Conservation (phyloP, 768 basidiomycete species). For the Obba rivulosa region DNA sequence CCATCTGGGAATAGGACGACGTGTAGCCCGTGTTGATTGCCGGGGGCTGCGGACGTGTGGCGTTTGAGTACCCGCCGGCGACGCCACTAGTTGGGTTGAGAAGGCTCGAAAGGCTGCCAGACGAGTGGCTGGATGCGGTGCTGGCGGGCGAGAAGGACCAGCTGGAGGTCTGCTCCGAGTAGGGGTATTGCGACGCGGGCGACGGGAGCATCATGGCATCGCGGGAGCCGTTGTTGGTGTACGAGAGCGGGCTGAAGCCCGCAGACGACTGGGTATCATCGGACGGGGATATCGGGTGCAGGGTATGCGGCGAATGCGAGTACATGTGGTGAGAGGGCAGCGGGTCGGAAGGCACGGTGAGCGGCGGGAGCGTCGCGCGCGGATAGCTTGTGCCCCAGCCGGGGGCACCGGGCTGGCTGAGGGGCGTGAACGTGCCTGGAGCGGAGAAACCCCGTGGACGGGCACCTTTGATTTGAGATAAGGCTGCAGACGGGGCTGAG, state of each 20-base stretch:
- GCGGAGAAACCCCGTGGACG: slow-evolving; percentile 72
- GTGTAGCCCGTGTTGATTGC: slow-evolving; percentile 19
- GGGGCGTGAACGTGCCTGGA: slow-evolving; percentile 73
- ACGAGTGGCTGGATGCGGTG: slow-evolving; percentile 55
- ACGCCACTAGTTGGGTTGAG: slow-evolving; percentile 61
- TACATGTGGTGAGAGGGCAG: slow-evolving; percentile 56
- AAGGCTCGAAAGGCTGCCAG: slow-evolving; percentile 68
- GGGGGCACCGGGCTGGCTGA: slow-evolving; percentile 50
- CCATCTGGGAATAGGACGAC: slow-evolving; percentile 59
- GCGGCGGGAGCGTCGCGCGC: slow-evolving; percentile 64
- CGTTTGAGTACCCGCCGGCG: slow-evolving; percentile 58
- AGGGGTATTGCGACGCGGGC: slow-evolving; percentile 57
- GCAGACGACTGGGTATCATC: slow-evolving; percentile 60
- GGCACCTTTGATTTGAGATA: slow-evolving; percentile 50
- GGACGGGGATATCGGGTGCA: slow-evolving; percentile 64
- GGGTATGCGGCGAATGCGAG: slow-evolving; percentile 52
- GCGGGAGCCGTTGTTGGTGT: slow-evolving; percentile 20
- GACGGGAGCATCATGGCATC: slow-evolving; percentile 32
- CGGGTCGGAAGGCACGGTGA: slow-evolving; percentile 77
- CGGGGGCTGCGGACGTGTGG: slow-evolving; percentile 24
- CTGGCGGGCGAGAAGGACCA: slow-evolving; percentile 46
- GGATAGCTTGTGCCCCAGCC: slow-evolving; percentile 55
- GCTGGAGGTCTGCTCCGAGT: slow-evolving; percentile 57
- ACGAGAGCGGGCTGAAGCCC: slow-evolving; percentile 34
- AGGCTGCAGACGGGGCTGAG: slow-evolving; percentile 48